Evolutionary conservation across 495 filamentous ascomycete genomes (phyloP), one percentile per base, ranked within the genome.

Genomic region (Aspergillus hancockii): DNA sequence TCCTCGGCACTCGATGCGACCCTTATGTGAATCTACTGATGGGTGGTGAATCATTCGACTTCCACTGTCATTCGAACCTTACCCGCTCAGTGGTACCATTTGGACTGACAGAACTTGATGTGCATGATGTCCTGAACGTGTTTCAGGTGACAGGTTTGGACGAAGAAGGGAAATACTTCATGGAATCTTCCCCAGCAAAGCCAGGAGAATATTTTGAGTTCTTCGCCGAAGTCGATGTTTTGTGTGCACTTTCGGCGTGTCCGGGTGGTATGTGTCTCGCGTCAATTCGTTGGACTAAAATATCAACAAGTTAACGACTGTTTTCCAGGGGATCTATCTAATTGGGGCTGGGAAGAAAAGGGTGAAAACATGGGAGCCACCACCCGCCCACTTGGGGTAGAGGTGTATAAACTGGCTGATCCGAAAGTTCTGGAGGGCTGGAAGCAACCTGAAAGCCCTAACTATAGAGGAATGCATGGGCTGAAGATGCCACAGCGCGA

Each of bases 41-140:
- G 59, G 86, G 81, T n/a, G 85, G 83, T 1, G 80, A 83, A 56
- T 78, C 77, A 6, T 92, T 89, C 63, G 88, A 93, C 63, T 92
- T 83, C 70, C 88, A 93, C 65, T 93, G 90, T 71, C 89, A 90
- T 65, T 91, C 87, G 19, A 94, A 94, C 61, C 80, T 94, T 19
- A 86, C 83, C 6, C 84, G 90, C 3, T 86, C 90, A 0, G 81
- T 92, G 28, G 64, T 86, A 1, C 86, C 85, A 0, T 85, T 81
- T 66, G 88, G 87, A 0, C 63, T 92, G 52, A 82, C 79, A 10
- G 90, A 93, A 68, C 73, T 80, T 45, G 89, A 92, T 72, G 83
- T 92, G 12, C 90, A 92, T 61, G 89, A 93, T 72, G 89, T 93
- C 1, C 72, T 93, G 53, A 92, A 93, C 67, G 79, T 93, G 22